Evolutionary conservation across 768 basidiomycete genomes (phyloP), one percentile per base, ranked within the genome.

Genomic region (Amanita subjunquillea): DNA sequence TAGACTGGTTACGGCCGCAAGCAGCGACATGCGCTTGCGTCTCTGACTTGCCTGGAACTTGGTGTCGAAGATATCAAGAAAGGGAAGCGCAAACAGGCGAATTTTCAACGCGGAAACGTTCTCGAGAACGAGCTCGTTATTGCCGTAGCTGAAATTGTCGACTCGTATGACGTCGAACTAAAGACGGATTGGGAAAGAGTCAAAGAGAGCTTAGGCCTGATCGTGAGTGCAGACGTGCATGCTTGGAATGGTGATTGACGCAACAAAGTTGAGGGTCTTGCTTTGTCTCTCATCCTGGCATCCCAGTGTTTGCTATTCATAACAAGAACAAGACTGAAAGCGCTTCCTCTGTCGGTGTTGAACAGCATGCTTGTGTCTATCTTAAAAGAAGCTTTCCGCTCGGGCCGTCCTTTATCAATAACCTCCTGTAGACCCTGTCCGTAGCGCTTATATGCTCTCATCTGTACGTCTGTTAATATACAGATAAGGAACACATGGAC

Each of bases 111-210:
- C 6, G 71, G 74, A 42, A 66, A 68, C 3, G 61, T 60, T 38
- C 74, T 83, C 9, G 82, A 90, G 62, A 77, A 84, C 50, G 83
- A 87, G 59, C 62, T 80, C 25, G 69, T 89, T 29, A 69, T 91
- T 25, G 78, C 84, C 2, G 69, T 88, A 27, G 87, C 87, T 6
- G 87, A 89, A 61, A 76, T 84, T 23, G 77, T 89, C 63, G 87
- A 89, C 57, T 32, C 43, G 40, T 60, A 65, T 54, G 55, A 51
- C 27, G 52, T 56, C 13, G 49, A 55, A 22, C 58, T 60, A 17
- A 63, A 61, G 5, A 65, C 69, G 3, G 65, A 70, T 51, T 88
- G 87, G 87, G 80, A 83, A 60, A 75, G 17, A 17, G 17, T 17
- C 17, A 17, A 17, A 17, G 71, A 49, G 85, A 89, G 59, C 88